A percentile compares a stretch with the other conserved stretches of the same genome.
These are phyloP conservation scores for Monosporascus ibericus DNA, from an alignment of 2,329 filamentous ascomycete species.

Conservation along the genomic window DNA sequence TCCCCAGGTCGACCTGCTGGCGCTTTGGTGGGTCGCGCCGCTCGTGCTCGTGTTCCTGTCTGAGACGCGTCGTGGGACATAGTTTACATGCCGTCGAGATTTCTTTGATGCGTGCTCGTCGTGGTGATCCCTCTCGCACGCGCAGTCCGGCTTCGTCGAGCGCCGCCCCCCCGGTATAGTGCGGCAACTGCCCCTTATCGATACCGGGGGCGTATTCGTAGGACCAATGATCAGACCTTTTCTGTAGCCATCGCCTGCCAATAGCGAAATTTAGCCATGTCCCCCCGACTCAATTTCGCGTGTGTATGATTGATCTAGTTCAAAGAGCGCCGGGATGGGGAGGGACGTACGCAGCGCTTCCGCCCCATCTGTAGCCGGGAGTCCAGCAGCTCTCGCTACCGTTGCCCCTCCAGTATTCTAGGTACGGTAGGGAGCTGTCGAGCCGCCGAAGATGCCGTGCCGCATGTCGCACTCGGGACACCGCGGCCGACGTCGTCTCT, in stretches of 20 bases:
- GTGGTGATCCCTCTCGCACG: not conserved
- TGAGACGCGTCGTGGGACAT: not conserved
- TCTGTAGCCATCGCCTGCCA: not conserved
- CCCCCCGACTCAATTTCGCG: no score
- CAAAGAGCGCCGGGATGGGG: not conserved
- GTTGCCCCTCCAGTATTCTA: not conserved
- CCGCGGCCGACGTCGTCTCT: not conserved
- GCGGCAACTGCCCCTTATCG: not conserved
- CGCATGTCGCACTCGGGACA: conserved; percentile 3
- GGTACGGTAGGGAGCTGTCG: not conserved
- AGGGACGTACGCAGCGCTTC: conserved; percentile 14
- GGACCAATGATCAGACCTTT: not conserved
- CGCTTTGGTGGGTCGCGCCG: not conserved
- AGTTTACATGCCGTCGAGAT: not conserved
- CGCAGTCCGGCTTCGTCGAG: not conserved
- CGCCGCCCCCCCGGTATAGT: not conserved
- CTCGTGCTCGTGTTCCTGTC: not conserved
- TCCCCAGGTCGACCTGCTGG: not conserved
- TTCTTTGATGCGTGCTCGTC: not conserved
- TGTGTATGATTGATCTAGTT: no score
- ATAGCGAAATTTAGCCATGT: not conserved
- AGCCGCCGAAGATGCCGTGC: not conserved
- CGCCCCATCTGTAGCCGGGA: conserved; percentile 6
- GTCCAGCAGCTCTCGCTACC: not conserved
- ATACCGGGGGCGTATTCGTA: not conserved